Evolutionary conservation across 495 filamentous ascomycete genomes (phyloP), one percentile per base, ranked within the genome.

Genomic region (Aspergillus nidulans): DNA sequence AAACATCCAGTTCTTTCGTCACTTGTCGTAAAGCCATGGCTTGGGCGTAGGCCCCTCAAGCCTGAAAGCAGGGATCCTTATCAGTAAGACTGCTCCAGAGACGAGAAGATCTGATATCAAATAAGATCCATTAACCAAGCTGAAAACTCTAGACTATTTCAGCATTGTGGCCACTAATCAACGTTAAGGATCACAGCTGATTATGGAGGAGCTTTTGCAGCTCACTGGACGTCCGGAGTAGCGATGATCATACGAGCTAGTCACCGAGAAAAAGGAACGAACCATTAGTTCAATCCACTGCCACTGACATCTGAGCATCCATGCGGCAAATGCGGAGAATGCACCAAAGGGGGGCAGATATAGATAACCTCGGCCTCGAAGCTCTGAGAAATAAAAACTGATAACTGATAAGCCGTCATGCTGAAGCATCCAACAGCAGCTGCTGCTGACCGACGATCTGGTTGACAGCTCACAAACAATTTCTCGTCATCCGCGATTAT

Each of bases 81-180:
- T 63, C 63, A 58, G 65, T 60, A 58, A 63, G 62, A 19, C 57
- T 43, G 15, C 45, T 49, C 52, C 13, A 53, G 49, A 43, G 10
- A 44, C 52, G 57, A 50, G 49, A 20, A 49, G 51, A 48, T 59
- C 47, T 53, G 54, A 50, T 51, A 53, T 42, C 52, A 44, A 55
- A 48, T 55, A 21, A 48, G 52, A 55, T 55, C 52, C 34, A 48
- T 34, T n/a, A 23, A 15, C 21, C 28, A 47, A n/a, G 21, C 36
- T 32, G 44, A 40, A 56, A 56, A 52, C 48, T 30, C 23, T 20
- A 38, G 2, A 12, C 26, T 28, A 9, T 24, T n/a, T 38, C 21
- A 28, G 40, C 20, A 48, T 6, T 26, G 30, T 32, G 38, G n/a
- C 20, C n/a, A 36, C 30, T 34, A 12, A 12, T 10, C 10, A 34